Percentiles rank a stretch among this genome's conserved stretches.
phyloP scores from a whole-genome alignment of 2,329 filamentous ascomycete species.

The Sporothrix schenckii region DNA sequence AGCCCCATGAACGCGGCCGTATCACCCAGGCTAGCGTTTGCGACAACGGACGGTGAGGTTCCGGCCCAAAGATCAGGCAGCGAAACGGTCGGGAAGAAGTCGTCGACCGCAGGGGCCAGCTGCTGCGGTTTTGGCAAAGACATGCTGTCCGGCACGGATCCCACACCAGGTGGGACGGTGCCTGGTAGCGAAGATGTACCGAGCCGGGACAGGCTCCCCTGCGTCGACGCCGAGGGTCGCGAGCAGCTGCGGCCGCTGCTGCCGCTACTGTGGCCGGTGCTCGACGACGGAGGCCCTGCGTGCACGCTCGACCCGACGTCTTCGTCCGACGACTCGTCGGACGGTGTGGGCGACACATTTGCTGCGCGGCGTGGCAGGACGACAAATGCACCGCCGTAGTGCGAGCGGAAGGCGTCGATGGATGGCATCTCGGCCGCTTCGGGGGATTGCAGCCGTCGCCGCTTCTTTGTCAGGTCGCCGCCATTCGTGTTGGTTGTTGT shows the following conservation, averaged over 20 bases:
- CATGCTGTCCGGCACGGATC: too few relatives aligned
- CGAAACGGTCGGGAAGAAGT: neutral
- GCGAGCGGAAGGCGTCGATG: neutral
- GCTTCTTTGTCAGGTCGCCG: slow-evolving; percentile 17
- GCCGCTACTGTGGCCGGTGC: neutral
- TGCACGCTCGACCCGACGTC: neutral
- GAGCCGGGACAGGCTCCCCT: neutral
- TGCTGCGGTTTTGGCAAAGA: neutral
- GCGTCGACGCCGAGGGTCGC: slow-evolving; percentile 4
- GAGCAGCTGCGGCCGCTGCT: neutral
- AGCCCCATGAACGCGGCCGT: neutral
- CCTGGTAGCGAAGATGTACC: neutral
- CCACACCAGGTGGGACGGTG: neutral
- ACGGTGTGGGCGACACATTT: neutral
- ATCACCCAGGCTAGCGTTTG: neutral
- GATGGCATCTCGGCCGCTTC: neutral
- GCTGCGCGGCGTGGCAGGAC: slow-evolving; percentile 17
- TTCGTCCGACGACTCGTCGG: neutral
- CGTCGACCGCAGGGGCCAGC: neutral
- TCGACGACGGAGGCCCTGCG: neutral
- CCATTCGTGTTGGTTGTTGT: neutral
- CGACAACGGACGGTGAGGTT: neutral
- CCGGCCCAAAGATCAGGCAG: slow-evolving; percentile 12
- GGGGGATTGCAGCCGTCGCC: slow-evolving; percentile 22
- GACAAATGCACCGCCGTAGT: slow-evolving; percentile 22